Base-by-base conservation (phyloP, 495 filamentous ascomycete genomes). In the Talaromyces ruber region DNA sequence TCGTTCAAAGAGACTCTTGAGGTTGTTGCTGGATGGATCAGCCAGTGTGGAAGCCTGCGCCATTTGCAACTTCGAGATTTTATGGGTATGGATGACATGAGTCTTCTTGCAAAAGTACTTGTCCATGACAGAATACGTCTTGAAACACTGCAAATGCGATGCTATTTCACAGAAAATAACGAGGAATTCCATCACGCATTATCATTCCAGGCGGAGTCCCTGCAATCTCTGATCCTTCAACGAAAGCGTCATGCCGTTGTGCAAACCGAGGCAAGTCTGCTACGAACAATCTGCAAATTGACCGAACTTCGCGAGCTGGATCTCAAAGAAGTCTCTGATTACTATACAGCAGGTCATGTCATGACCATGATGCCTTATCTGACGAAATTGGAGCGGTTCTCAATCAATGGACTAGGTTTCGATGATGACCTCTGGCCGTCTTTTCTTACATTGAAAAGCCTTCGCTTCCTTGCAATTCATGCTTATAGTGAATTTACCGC, bases 171-270 rank as follows among this genome's bases (percentile, higher is more conserved):
- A 63, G 64, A 70, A 25, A 69, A 72, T 22, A 76, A 71, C 59
- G 67, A 71, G 37, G 67, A 69, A 25, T 86, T 87, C 58, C 82
- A 87, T 62, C 69, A 72, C 55, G 81, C 83, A 8, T 67, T 88
- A 18, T 64, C 71, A 3, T 65, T 72, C 45, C 84, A 87, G 63
- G 63, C 62, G 0, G 28, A 53, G 7, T 74, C 68, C 7, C 69
- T 88, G 8, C 68, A 76, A 25, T 57, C 54, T n/a, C 26, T 57
- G 3, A 54, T 28, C 16, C 73, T 88, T 8, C 68, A 71, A 34
- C 84, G 81, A 6, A 81, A 86, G 39, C 68, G 73, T 14, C 79
- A 81, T n/a, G 76, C 76, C 2, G 63, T 71, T 6, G 67, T 65
- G 22, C 75, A 81, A 59, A 80, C 84, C 59, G 71, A 79, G 5